Evolutionary conservation across 2,329 filamentous ascomycete genomes (phyloP).

Genomic region (Xylariaceae sp.): DNA sequence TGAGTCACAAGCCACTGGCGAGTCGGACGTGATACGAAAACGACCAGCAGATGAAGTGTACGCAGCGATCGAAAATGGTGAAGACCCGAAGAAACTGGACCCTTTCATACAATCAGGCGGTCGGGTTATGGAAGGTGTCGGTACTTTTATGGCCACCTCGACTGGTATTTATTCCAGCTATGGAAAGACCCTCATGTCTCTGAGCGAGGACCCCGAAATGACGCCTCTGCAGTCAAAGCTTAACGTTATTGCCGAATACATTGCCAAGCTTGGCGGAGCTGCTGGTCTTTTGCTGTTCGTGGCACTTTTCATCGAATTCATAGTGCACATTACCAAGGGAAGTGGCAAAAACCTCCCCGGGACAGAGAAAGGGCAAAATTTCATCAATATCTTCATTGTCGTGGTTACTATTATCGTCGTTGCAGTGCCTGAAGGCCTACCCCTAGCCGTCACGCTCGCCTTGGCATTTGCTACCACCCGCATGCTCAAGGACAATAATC

Average conservation of each 20-base stretch:
- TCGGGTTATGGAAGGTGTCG: constrained; percentile 74
- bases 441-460: constrained; percentile 73
- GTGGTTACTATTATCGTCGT: constrained; percentile 79
- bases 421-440: constrained; percentile 74
- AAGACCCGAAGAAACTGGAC: constrained; percentile 69
- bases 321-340: constrained; percentile 56
- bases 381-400: constrained; percentile 73
- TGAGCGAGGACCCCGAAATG: constrained; percentile 71
- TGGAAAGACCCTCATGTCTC: constrained; percentile 70
- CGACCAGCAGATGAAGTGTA: constrained; percentile 65
- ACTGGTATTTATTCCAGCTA: constrained; percentile 72
- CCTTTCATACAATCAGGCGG: constrained; percentile 83
- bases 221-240: constrained; percentile 76
- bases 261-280: constrained; percentile 72
- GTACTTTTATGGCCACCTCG: constrained; percentile 71
- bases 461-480: constrained; percentile 74
- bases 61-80: constrained; percentile 64
- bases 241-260: constrained; percentile 72
- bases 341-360: constrained; percentile 42
- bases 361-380: constrained; percentile 74
- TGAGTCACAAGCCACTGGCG: constrained; percentile 75
- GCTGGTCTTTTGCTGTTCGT: constrained; percentile 79
- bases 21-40: constrained; percentile 74
- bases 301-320: constrained; percentile 81
- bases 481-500: constrained; percentile 75